Base-by-base conservation (phyloP, 345 rosid genomes). In the Carallia pectinifolia region DNA sequence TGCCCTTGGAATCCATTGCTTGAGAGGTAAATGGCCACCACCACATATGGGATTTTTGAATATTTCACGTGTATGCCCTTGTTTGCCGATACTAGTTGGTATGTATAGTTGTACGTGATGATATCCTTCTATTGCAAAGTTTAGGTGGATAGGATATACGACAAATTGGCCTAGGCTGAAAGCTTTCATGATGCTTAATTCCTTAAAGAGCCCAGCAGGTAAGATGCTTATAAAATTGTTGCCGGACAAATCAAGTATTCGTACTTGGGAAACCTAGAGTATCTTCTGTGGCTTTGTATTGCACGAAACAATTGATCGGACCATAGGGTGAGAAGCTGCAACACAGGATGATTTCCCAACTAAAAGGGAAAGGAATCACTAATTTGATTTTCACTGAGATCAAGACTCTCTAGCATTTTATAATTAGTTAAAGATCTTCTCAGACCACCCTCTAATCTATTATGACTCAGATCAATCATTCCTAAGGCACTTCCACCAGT, bases 21-120 rank as follows among this genome's bases (percentile, higher is more conserved):
- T 23, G 72, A 69, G 34, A 69, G 53, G n/a, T 69, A 65, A n/a
- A 59, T 59, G 18, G 19, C 34, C 0, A 9, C 62, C 8, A 68
- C 18, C 48, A 13, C 18, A 37, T 30, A 1, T 47, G 56, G 56
- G 16, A 68, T 58, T 63, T 58, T 31, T 4, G 5, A 16, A 31
- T 58, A 68, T 9, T 68, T 19, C 56, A 58, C 1, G 31, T 58
- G 6, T 9, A 8, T 0, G 18, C 71, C 71, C 18, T 68, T 68
- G 56, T 58, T 68, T 29, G 52, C 19, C 12, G 50, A 13, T 23
- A 33, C 1, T 29, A 39, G 23, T 38, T 3, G 37, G 34, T 53
- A 38, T 7, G 2, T 2, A 12, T 19, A 62, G 10, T 12, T 13
- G 1, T 1, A 0, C 18, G 4, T 3, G 16, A 6, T 0, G 60